Evolutionary conservation across 306 rosid species (phyloP), one percentile per base, ranked within the genome.

Genomic region (Vigna reflexopilosa): DNA sequence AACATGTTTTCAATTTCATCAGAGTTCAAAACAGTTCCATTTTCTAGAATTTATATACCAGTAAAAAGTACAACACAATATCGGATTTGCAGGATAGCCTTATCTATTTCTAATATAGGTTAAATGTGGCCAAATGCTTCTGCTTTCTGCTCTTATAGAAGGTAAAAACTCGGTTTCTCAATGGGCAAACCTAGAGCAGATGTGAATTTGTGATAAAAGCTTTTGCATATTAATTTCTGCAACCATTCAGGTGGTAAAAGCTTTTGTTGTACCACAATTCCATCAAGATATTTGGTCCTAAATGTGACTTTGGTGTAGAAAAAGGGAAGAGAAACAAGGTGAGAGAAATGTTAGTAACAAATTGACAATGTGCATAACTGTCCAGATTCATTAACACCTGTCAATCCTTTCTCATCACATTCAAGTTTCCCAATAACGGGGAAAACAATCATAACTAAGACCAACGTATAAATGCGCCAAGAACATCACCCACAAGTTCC

Each of bases 391-490:
- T 22, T 24, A 59, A 51, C 74, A 66, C 55, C 58, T 15, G 56
- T 54, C 67, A 67, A 77, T 12, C 75, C 32, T 67, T 50, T 67
- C 67, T 36, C 20, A 42, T 5, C 47, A 36, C 69, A 45, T 51
- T 64, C 19, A 9, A 20, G 42, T 51, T 76, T 10, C 19, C 30
- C 75, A 77, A 52, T 77, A 61, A 81, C 70, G 20, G 20, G 73
- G 54, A 40, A 77, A 78, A 47, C 48, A 78, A 78, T 17, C 77
- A 76, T 42, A 67, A 17, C 15, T 8, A 64, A 14, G 6, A 56
- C 13, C 3, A 91, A 56, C 78, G 88, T 84, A 89, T 70, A 83
- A 86, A 80, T 61, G 78, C 16, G 42, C 54, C 55, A 77, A 40
- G 56, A 82, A 78, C 38, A 78, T 67, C 49, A 83, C 73, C 3